Percentiles rank a stretch among this genome's conserved stretches.
phyloP scores from a whole-genome alignment of 176 grass and related monocot genomes.

The Aegilops bicornis region DNA sequence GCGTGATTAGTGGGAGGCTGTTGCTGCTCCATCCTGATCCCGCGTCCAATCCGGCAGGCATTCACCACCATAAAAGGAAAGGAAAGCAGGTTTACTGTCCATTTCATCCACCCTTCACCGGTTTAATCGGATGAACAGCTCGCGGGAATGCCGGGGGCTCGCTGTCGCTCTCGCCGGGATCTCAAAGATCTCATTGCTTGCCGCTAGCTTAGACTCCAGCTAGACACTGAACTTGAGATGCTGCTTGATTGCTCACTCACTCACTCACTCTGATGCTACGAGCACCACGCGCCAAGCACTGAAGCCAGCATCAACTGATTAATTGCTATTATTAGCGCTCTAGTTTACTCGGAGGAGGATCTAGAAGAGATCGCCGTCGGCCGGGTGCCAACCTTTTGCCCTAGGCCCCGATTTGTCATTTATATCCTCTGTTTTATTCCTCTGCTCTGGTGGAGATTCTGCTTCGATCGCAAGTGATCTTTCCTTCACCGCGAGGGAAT shows the following conservation, averaged over 20 bases:
- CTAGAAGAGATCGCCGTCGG: not conserved
- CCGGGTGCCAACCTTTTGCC: too few relatives aligned
- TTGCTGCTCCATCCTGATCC: not conserved
- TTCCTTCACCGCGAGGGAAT: not conserved
- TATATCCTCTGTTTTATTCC: too few relatives aligned
- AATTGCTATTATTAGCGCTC: too few relatives aligned
- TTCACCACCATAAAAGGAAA: too few relatives aligned
- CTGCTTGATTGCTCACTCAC: not conserved
- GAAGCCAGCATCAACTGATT: not conserved
- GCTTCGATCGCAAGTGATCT: not conserved
- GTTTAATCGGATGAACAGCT: not conserved
- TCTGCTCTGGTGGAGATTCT: not conserved
- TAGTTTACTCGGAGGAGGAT: not conserved
- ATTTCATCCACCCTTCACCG: too few relatives aligned
- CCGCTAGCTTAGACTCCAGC: too few relatives aligned
- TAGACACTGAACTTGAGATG: too few relatives aligned
- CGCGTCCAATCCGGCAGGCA: not conserved
- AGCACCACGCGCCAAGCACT: not conserved
- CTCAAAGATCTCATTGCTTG: not conserved
- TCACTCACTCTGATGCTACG: not conserved
- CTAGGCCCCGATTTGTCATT: not conserved
- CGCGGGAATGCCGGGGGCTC: slow-evolving; percentile 7
- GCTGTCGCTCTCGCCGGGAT: slow-evolving; percentile 26
- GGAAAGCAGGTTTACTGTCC: too few relatives aligned
- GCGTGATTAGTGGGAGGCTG: not conserved